phyloP scores from a whole-genome alignment of 768 basidiomycete species.

The Hygrocybe coccinea region DNA sequence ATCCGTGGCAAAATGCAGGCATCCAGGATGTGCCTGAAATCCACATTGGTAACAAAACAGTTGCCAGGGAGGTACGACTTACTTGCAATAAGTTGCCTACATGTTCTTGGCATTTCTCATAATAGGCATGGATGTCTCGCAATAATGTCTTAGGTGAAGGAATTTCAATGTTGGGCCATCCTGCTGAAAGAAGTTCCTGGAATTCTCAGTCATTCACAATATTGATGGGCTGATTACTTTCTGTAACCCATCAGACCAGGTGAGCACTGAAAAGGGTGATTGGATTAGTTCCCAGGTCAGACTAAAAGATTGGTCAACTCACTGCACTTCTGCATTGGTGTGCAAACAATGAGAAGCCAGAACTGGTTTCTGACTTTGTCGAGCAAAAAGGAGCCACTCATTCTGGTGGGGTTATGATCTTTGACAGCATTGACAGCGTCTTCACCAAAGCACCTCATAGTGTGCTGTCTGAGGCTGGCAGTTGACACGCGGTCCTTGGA shows the following conservation, averaged over 20 bases:
- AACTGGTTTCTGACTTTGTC: conserved; percentile 24
- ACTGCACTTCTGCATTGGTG: conserved; percentile 10
- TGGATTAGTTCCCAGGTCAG: conserved; percentile 1
- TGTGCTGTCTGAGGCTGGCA: conserved; percentile 26
- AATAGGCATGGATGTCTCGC: conserved; percentile 27
- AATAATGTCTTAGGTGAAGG: conserved; percentile 31
- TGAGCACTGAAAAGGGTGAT: conserved; percentile 19
- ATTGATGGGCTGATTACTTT: conserved; percentile 28
- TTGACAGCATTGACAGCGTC: conserved; percentile 12
- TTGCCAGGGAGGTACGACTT: conserved; percentile 4
- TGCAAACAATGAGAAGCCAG: conserved; percentile 26
- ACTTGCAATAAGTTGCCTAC: conserved; percentile 28
- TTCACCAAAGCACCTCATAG: conserved; percentile 25
- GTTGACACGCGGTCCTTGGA: conserved; percentile 22
- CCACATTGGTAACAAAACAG: neutral
- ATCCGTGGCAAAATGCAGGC: too few species aligned
- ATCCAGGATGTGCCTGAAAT: neutral
- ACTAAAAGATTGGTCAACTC: conserved; percentile 2
- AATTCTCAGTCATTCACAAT: conserved; percentile 32
- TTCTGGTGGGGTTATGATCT: neutral
- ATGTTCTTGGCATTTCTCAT: conserved; percentile 10
- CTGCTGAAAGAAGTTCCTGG: conserved; percentile 29
- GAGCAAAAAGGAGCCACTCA: conserved; percentile 24
- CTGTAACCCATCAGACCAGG: conserved; percentile 32
- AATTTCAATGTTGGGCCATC: conserved; percentile 31